These are phyloP conservation scores for Aeminium ludgeri DNA, from an alignment of 495 filamentous ascomycete species.

Conservation along the genomic window DNA sequence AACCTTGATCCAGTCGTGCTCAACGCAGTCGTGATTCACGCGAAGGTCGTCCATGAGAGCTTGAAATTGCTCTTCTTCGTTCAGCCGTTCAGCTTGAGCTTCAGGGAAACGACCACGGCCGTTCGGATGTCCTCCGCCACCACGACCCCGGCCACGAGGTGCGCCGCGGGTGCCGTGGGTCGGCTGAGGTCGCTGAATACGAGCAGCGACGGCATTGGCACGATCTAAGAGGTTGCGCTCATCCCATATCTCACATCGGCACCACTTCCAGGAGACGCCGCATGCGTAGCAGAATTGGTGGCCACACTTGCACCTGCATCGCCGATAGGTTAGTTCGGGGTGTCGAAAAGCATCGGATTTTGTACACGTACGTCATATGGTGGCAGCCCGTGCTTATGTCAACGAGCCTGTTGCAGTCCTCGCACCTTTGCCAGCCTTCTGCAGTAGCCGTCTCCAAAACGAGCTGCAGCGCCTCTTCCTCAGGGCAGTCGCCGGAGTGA, in stretches of 20 bases:
- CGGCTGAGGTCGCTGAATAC: too few species aligned
- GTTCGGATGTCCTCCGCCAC: too few species aligned
- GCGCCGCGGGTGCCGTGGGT: too few species aligned
- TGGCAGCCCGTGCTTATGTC: constrained; percentile 31
- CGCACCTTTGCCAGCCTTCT: constrained; percentile 31
- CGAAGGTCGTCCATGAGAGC: too few species aligned
- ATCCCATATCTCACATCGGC: constrained; percentile 12
- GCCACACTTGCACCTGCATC: constrained; percentile 33
- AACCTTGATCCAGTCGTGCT: too few species aligned
- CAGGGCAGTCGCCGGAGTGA: constrained; percentile 25
- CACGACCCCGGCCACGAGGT: too few species aligned
- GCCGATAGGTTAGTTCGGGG: neutral
- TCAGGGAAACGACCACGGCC: too few species aligned
- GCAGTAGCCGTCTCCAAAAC: constrained; percentile 22
- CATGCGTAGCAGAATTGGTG: constrained; percentile 44
- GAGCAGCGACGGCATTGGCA: too few species aligned
- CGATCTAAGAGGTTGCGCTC: constrained; percentile 9
- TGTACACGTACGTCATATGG: constrained; percentile 28
- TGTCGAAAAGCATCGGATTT: neutral
- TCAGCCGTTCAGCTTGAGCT: too few species aligned
- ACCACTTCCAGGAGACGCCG: constrained; percentile 34
- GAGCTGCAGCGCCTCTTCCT: constrained; percentile 24
- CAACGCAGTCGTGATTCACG: too few species aligned
- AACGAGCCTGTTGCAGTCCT: constrained; percentile 25
- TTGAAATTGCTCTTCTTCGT: too few species aligned